Base-by-base conservation (phyloP, 768 basidiomycete genomes). In the Amyloporia xantha region DNA sequence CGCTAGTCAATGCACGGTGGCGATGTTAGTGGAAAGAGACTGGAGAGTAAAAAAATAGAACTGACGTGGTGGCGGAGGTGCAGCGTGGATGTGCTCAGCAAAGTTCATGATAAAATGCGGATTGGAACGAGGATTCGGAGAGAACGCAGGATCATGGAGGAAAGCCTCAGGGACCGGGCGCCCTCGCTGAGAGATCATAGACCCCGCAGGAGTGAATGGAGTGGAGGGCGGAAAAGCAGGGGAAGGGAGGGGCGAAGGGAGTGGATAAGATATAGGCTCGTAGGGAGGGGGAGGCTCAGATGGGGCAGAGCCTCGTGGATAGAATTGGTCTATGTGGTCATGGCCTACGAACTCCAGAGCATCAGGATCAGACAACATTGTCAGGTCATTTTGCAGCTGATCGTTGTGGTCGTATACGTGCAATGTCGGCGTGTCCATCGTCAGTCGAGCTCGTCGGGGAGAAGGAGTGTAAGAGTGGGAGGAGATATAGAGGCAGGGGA, bases 101-200 rank as follows among this genome's bases (percentile, higher is more conserved):
- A 53, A 52, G 52, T 57, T 55, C 62, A 63, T 63, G 49, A 56
- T 50, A 48, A 64, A 59, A 41, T 64, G 49, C 5, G 62, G 66
- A 48, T 68, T 66, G 25, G 38, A 40, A 27, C 50, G 53, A n/a
- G 65, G 66, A 56, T 68, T 64, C 33, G 49, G 43, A 21, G 67
- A 63, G 56, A 68, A 68, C 11, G 66, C 67, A 27, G 65, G 66
- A 48, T 68, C 67, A 23, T 60, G 47, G 41, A 54, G 51, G 40
- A 53, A 48, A 7, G 47, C 19, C 24, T 25, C 51, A 2, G 55
- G 54, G 20, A 53, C n/a, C 7, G 48, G 52, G 15, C 54, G 43
- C 4, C 41, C 28, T 21, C 39, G 46, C 33, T 49, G 51, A 19
- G 55, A 48, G 33, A 45, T 33, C 28, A 19, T 45, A 20, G 54